Evolutionary conservation across 345 rosid genomes (phyloP).

Genomic region (Dovyalis caffra): DNA sequence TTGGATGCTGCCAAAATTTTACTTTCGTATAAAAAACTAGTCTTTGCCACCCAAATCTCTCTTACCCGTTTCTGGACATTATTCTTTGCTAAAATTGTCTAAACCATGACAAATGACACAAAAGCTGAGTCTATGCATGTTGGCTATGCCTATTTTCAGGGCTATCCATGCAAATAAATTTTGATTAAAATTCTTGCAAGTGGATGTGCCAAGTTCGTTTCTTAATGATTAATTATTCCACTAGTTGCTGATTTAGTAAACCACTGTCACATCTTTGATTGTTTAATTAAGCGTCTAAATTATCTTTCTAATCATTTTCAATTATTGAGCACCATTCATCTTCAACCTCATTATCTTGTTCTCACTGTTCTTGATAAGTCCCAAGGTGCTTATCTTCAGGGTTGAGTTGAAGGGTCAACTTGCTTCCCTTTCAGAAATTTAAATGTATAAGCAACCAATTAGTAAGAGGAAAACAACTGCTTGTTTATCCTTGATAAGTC

Average conservation of each 20-base stretch:
- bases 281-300: background rate
- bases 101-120: background rate
- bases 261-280: background rate
- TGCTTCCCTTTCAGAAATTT: background rate
- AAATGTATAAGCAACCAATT: background rate
- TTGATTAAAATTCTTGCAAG: background rate
- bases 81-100: background rate
- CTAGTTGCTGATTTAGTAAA: background rate
- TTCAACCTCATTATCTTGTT: background rate
- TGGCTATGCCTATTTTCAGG: background rate
- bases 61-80: background rate
- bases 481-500: conserved; percentile 1
- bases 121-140: background rate
- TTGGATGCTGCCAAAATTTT: background rate
- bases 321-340: background rate
- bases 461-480: background rate
- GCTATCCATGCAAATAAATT: background rate
- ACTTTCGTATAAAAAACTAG: background rate
- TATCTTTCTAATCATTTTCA: background rate
- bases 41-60: background rate
- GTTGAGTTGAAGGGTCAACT: background rate
- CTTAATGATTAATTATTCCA: background rate
- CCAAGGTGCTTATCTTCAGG: background rate
- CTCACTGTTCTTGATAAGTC: background rate
- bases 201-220: background rate